Conservation (phyloP, 305 asterid species). For the Rubia peregrina region DNA sequence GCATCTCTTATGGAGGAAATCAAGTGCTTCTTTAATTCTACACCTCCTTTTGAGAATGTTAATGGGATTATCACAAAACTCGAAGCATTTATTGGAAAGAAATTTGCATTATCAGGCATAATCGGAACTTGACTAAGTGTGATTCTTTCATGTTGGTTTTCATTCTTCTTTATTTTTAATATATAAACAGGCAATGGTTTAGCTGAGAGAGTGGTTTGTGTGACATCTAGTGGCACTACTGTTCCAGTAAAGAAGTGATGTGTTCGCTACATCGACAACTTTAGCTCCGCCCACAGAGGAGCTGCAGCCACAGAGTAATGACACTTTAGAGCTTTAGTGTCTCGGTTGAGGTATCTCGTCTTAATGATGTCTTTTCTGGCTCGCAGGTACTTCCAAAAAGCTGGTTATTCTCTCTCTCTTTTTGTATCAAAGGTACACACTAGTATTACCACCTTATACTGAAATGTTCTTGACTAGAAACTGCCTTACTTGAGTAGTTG, state of each 20-base stretch:
- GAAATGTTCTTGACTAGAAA: not conserved
- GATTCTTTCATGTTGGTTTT: not conserved
- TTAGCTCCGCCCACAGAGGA: conserved; percentile 93
- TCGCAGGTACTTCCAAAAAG: conserved; percentile 73
- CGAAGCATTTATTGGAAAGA: conserved; percentile 39
- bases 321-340: not conserved
- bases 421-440: conserved; percentile 66
- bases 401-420: conserved; percentile 79
- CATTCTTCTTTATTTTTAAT: conserved; percentile 9
- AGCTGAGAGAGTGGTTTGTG: conserved; percentile 55
- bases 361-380: conserved; percentile 10
- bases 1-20: conserved; percentile 25
- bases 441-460: conserved; percentile 11
- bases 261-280: conserved; percentile 91
- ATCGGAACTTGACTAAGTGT: not conserved
- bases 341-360: too few species aligned
- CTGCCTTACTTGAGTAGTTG: not conserved
- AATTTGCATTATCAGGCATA: conserved; percentile 40
- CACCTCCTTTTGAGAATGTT: conserved; percentile 67
- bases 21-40: conserved; percentile 63
- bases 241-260: conserved; percentile 86
- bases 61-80: conserved; percentile 42
- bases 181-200: conserved; percentile 31
- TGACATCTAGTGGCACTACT: conserved; percentile 95
- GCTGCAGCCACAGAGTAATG: conserved; percentile 78